Base-by-base conservation (phyloP, 371 early-diverging fungal species). In the Enteropsectra breve region DNA sequence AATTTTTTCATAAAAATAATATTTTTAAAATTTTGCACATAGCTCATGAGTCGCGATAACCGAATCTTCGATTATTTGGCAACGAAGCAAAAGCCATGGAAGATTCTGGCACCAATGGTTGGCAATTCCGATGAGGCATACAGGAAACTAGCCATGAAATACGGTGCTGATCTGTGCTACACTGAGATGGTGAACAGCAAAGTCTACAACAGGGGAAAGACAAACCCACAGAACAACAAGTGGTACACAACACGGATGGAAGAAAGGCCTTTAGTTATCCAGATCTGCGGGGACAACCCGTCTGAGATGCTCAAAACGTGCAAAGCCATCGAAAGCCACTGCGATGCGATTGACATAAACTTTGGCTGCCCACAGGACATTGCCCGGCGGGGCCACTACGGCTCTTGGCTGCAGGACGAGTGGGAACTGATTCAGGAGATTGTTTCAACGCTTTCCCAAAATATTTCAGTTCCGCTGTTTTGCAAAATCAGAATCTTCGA, bases 131-230 rank as follows among this genome's bases (percentile, higher is more conserved):
- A 92, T 68, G 83, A 85, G 50, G 89, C 94, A 0, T 97, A 90
- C 88, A 83, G 97, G 48, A 82, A 88, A n/a, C 83, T 97, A 18
- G 86, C 87, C 21, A 81, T 89, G 46, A 82, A 86, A 32, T 88
- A 94, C 77, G 88, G 87, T 29, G 91, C 94, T 0, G 83, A 93
- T 36, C 81, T 94, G 0, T 90, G 92, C 80, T 94, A 89, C 73
- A 95, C 96, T 11, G 96, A 97, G 63, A 97, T 97, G 98, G 87
- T 95, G 76, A 89, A 97, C 72, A 88, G 90, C 90, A 11, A 84
- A 83, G 57, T 73, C 87, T 53, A 93, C 92, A 74, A 72, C 80
- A 38, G 86, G 86, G 37, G 81, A 79, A 15, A 78, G 64, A 21
- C 36, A 26, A 64, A 74, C 54, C 59, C 67, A 21, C 5, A 40